phyloP scores from a whole-genome alignment of 805 yeast genomes.

The Vanderwaltozyma polyspora region DNA sequence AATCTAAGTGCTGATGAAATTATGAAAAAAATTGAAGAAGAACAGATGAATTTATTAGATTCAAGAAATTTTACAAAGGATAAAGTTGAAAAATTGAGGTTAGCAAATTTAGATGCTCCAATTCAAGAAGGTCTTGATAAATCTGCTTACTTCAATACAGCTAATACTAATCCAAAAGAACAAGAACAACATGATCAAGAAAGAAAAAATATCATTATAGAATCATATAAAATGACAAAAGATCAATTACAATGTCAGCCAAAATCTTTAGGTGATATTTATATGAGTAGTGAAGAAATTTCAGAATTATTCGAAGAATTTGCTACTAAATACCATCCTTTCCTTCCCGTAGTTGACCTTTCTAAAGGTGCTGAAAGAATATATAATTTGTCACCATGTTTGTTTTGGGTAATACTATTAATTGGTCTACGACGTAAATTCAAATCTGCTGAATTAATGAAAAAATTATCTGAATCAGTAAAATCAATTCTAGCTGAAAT shows the following conservation, averaged over 20 bases:
- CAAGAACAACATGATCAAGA: not conserved
- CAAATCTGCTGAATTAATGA: slow-evolving; percentile 34
- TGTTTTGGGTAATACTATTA: slow-evolving; percentile 89
- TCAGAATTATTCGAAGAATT: slow-evolving; percentile 55
- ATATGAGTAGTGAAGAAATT: slow-evolving; percentile 48
- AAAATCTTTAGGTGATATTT: slow-evolving; percentile 59
- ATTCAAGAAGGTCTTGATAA: not conserved
- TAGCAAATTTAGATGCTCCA: not conserved
- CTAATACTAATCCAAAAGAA: not conserved
- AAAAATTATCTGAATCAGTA: slow-evolving; percentile 54
- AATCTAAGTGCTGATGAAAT: slow-evolving; percentile 23
- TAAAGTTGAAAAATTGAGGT: slow-evolving; percentile 4
- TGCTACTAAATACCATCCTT: slow-evolving; percentile 68
- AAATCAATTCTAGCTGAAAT: slow-evolving; percentile 76
- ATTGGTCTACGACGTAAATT: slow-evolving; percentile 62
- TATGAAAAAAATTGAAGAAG: slow-evolving; percentile 18
- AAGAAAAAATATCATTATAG: not conserved
- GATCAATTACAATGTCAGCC: slow-evolving; percentile 44
- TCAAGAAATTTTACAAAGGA: slow-evolving; percentile 24
- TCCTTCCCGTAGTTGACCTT: slow-evolving; percentile 80
- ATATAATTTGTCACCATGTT: slow-evolving; percentile 69
- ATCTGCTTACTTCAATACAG: not conserved
- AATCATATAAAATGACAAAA: slow-evolving; percentile 13
- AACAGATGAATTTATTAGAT: slow-evolving; percentile 18
- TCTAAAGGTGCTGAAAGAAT: slow-evolving; percentile 71